Conservation (phyloP, 192 early-diverging fungal genomes). For the Rhizophagus clarus region DNA sequence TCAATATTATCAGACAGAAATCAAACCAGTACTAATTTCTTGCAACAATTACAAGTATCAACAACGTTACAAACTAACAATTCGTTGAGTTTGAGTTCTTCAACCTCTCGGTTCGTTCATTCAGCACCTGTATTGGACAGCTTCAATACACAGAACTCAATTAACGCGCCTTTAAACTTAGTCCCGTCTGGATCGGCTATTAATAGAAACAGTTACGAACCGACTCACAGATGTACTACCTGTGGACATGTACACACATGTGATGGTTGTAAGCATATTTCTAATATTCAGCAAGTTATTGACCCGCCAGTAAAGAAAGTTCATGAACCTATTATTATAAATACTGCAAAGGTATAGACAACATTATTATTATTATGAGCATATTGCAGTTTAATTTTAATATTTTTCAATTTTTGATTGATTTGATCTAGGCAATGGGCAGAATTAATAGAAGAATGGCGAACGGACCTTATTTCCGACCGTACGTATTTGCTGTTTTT, state of each 20-base stretch:
- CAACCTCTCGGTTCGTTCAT: not conserved
- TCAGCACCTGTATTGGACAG: not conserved
- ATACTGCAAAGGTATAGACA: conserved; percentile 3
- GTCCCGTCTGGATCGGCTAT: not conserved
- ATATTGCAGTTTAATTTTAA: not conserved
- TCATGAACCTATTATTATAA: conserved; percentile 8
- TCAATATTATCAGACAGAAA: no score
- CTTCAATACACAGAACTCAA: not conserved
- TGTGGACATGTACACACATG: conserved; percentile 12
- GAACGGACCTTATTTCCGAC: not conserved
- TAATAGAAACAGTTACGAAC: not conserved
- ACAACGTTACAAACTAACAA: no score
- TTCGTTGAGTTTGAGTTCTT: not conserved
- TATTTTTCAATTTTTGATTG: not conserved
- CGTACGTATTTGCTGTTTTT: not conserved
- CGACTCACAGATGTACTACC: conserved; percentile 1
- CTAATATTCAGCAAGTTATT: not conserved
- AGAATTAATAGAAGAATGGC: not conserved
- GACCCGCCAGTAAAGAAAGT: not conserved
- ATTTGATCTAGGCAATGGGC: conserved; percentile 2
- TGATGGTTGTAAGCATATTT: not conserved
- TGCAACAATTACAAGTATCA: no score
- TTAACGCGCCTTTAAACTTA: not conserved
- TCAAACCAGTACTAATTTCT: no score
- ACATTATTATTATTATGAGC: not conserved